Evolutionary conservation across 2,329 filamentous ascomycete species (phyloP).

Genomic region (Paraphaeosphaeria sporulosa): DNA sequence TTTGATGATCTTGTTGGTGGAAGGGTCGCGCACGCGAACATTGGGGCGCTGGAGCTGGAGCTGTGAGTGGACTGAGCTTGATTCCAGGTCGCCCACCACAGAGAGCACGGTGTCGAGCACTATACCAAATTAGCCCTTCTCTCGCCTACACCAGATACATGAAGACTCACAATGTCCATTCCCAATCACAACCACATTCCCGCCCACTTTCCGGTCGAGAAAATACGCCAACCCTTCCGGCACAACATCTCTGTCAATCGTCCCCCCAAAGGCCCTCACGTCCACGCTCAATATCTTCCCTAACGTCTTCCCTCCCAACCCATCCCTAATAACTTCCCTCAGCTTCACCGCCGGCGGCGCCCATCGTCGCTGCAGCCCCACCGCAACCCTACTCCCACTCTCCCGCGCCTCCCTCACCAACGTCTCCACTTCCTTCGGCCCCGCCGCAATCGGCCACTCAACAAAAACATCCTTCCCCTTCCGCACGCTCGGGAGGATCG

Average conservation of each 20-base stretch:
- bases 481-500: conserved; percentile 56
- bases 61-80: conserved; percentile 43
- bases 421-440: conserved; percentile 49
- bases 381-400: conserved; percentile 52
- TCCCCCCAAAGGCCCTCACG: conserved; percentile 29
- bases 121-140: neutral
- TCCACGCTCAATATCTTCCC: conserved; percentile 52
- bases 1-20: conserved; percentile 37
- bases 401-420: conserved; percentile 49
- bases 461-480: conserved; percentile 63
- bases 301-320: conserved; percentile 40
- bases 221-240: conserved; percentile 56
- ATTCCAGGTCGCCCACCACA: conserved; percentile 56
- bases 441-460: conserved; percentile 58
- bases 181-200: conserved; percentile 47
- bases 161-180: conserved; percentile 36
- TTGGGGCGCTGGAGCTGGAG: conserved; percentile 58
- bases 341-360: conserved; percentile 51
- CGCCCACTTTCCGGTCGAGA: conserved; percentile 53
- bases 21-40: conserved; percentile 31
- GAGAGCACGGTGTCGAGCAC: conserved; percentile 55
- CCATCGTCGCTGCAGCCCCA: conserved; percentile 57
- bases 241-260: conserved; percentile 26
- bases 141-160: neutral
- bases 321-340: conserved; percentile 49